Conservation (phyloP, 2,329 filamentous ascomycete genomes). For the Kalmusia sp. region DNA sequence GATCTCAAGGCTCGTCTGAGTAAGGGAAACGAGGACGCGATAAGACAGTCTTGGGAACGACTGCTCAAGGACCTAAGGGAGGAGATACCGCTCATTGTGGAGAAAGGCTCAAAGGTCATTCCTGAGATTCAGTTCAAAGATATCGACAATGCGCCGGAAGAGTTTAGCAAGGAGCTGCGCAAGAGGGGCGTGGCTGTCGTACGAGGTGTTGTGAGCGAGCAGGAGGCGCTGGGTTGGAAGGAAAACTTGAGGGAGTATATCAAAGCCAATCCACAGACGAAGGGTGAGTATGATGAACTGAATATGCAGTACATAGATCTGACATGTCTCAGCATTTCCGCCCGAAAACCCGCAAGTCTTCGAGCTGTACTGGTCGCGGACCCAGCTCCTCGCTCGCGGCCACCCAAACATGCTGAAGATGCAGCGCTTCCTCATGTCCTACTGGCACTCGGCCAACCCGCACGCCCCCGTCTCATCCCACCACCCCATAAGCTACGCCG, state of each 20-base stretch:
- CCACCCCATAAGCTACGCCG: conserved; percentile 57
- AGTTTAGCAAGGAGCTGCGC: conserved; percentile 64
- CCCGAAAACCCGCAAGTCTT: conserved; percentile 58
- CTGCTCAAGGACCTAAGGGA: conserved; percentile 51
- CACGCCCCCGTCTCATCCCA: conserved; percentile 51
- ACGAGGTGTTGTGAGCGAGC: conserved; percentile 52
- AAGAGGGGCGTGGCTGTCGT: conserved; percentile 62
- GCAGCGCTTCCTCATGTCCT: conserved; percentile 57
- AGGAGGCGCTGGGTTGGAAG: conserved; percentile 55
- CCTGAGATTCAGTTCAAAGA: conserved; percentile 58
- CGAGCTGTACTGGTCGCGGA: conserved; percentile 59
- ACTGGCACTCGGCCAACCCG: conserved; percentile 56
- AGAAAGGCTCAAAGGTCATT: conserved; percentile 51
- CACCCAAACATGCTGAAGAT: conserved; percentile 56
- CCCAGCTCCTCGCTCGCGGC: conserved; percentile 55
- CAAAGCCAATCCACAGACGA: conserved; percentile 53
- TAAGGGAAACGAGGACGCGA: conserved; percentile 54
- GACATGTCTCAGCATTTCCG: conserved; percentile 51
- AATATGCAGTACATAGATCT: background rate
- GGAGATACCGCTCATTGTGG: conserved; percentile 54
- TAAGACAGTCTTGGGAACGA: conserved; percentile 56
- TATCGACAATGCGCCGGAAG: conserved; percentile 56
- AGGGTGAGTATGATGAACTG: conserved; percentile 26
- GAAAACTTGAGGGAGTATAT: conserved; percentile 54
- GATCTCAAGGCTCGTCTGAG: conserved; percentile 54